Conservation (phyloP, 2,329 filamentous ascomycete genomes). For the Raffaelea albimanens region DNA sequence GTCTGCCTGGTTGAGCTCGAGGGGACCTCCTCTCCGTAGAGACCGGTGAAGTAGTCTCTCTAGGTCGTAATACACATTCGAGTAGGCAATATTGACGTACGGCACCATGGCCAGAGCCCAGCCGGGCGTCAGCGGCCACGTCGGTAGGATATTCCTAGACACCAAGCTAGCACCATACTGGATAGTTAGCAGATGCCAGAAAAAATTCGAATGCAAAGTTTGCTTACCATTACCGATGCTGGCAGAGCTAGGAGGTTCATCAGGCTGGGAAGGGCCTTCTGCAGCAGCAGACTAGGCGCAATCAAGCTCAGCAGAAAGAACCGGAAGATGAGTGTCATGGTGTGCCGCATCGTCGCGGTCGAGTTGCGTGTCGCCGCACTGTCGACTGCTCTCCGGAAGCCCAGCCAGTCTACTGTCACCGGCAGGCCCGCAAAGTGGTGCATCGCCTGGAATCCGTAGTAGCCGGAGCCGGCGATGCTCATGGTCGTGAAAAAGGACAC, state of each 20-base stretch:
- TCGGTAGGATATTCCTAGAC: conserved; percentile 33
- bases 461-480: conserved; percentile 39
- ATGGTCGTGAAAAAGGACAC: conserved; percentile 47
- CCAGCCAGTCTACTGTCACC: conserved; percentile 31
- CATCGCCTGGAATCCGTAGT: conserved; percentile 43
- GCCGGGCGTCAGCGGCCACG: conserved; percentile 45
- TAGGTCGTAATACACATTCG: conserved; percentile 36
- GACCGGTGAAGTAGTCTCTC: conserved; percentile 39
- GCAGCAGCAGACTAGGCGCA: conserved; percentile 34
- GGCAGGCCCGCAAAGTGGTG: conserved; percentile 42
- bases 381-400: conserved; percentile 6
- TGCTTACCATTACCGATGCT: conserved; percentile 27
- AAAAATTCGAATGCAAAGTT: neutral
- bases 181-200: neutral
- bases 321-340: conserved; percentile 14
- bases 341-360: conserved; percentile 6
- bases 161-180: conserved; percentile 40
- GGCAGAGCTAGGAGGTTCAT: conserved; percentile 33
- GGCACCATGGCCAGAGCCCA: conserved; percentile 42
- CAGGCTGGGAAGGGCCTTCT: conserved; percentile 32
- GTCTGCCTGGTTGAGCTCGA: conserved; percentile 3
- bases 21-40: conserved; percentile 25
- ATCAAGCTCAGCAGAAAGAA: conserved; percentile 30
- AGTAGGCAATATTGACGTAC: conserved; percentile 28
- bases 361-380: neutral